A percentile compares a stretch with the other conserved stretches of the same genome.
These are phyloP conservation scores for Saitozyma podzolica DNA, from an alignment of 768 basidiomycete genomes.

Conservation along the genomic window DNA sequence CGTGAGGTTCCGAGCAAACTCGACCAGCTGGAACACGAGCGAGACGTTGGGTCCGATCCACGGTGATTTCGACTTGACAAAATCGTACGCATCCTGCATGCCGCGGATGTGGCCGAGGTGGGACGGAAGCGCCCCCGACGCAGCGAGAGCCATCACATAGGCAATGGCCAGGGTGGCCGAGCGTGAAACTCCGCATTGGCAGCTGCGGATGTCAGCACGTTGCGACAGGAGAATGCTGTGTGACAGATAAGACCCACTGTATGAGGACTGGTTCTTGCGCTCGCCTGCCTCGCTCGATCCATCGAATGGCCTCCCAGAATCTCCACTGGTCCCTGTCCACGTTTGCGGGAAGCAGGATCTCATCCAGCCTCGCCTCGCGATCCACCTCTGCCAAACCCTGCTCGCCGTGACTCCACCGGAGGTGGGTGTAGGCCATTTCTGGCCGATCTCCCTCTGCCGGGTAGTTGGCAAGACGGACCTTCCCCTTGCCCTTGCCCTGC, in stretches of 20 bases:
- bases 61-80: conserved; percentile 40
- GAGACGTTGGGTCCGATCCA: conserved; percentile 51
- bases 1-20: conserved; percentile 45
- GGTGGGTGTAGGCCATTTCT: conserved; percentile 45
- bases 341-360: conserved; percentile 5
- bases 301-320: conserved; percentile 43
- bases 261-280: conserved; percentile 44
- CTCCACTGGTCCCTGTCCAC: conserved; percentile 23
- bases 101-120: conserved; percentile 31
- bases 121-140: conserved; percentile 33
- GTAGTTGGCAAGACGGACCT: conserved; percentile 26
- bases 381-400: conserved; percentile 39
- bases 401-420: conserved; percentile 51
- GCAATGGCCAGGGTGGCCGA: conserved; percentile 50
- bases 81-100: conserved; percentile 52
- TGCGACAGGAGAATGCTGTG: no score
- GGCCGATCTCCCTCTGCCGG: conserved; percentile 12
- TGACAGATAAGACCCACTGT: conserved; percentile 40
- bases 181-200: conserved; percentile 52
- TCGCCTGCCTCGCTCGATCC: conserved; percentile 37
- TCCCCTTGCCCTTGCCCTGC: conserved; percentile 29
- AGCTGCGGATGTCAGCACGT: conserved; percentile 28
- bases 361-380: conserved; percentile 13
- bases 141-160: conserved; percentile 49
- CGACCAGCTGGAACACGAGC: conserved; percentile 52